Base-by-base conservation (phyloP, 2,329 filamentous ascomycete genomes). In the Aspergillus vadensis region DNA sequence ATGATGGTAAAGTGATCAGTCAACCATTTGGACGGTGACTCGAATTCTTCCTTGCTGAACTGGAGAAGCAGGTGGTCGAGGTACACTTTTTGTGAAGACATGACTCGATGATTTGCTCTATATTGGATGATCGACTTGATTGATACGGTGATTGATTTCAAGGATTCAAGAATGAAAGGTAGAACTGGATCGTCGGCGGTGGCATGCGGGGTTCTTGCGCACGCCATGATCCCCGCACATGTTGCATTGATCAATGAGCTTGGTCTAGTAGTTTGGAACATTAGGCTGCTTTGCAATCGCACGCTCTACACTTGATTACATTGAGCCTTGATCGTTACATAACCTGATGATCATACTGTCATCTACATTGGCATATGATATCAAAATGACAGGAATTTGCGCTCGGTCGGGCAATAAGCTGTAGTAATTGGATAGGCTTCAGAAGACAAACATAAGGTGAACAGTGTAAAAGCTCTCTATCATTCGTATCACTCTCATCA, bases 11-110 rank as follows among this genome's bases (percentile, higher is more conserved):
- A 63, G 27, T 61, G 53, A 10, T 61, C 58, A 14, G 56, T 57
- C 21, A 63, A 55, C 56, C 59, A 61, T 19, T 43, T 15, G 6
- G 62, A 59, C 3, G 58, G 49, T 1, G 36, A 19, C 12, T 61
- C 59, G 39, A 63, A 63, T 41, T 57, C 39, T 17, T 30, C 48
- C 12, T 43, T 52, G 32, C 27, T 57, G 21, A 61, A 50, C 25
- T 61, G 59, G 10, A 63, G 56, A 15, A 63, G 56, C 5, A 63
- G 32, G 25, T 63, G 62, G 21, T 63, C 62, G 25, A 61, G 53
- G 38, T 56, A 58, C 12, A 63, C 61, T 14, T 59, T 47, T 41
- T 62, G 60, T n/a, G 56, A 39, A 5, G 56, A 14, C 60, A 62
- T 62, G 14, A 7, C 4, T 23, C 4, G 19, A 19, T 43, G 1